Conservation (phyloP, 352 stramenopile species). For the Pythium rhizo-oryzae region DNA sequence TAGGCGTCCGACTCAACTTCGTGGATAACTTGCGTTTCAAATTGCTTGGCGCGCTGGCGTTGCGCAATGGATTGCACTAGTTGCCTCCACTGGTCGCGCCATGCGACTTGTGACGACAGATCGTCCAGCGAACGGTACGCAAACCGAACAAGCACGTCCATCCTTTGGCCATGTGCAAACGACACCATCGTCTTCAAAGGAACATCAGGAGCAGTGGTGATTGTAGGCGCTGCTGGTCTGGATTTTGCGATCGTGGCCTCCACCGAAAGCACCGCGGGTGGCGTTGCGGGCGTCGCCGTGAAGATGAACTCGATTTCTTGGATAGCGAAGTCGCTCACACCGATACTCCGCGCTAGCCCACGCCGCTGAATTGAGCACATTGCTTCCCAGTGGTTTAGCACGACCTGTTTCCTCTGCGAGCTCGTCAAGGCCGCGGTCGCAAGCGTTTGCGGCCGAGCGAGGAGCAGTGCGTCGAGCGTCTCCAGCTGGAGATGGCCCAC, state of each 20-base stretch:
- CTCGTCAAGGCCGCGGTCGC: constrained; percentile 8
- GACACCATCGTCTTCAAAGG: constrained; percentile 11
- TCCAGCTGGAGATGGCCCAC: constrained; percentile 39
- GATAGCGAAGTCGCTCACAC: constrained; percentile 47
- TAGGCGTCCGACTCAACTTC: constrained; percentile 43
- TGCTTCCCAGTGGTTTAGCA: constrained; percentile 47
- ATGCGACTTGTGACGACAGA: constrained; percentile 14
- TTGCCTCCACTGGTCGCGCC: constrained; percentile 35
- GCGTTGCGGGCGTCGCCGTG: constrained; percentile 29
- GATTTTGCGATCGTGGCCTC: not conserved
- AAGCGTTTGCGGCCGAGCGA: constrained; percentile 29
- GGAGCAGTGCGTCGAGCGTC: constrained; percentile 48
- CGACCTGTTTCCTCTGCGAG: constrained; percentile 42
- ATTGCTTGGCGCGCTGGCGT: constrained; percentile 32
- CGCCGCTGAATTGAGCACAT: constrained; percentile 41
- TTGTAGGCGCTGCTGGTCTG: too few species aligned
- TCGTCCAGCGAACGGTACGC: constrained; percentile 33
- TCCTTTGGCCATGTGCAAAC: constrained; percentile 46
- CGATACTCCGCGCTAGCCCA: constrained; percentile 44
- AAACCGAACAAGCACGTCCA: constrained; percentile 52
- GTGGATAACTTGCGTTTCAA: constrained; percentile 48
- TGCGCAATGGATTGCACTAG: constrained; percentile 37
- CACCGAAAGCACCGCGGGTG: constrained; percentile 32
- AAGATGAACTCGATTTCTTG: constrained; percentile 67
- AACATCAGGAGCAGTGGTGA: not conserved